Conservation (phyloP, 371 early-diverging fungal genomes). For the Dichotomocladium elegans region DNA sequence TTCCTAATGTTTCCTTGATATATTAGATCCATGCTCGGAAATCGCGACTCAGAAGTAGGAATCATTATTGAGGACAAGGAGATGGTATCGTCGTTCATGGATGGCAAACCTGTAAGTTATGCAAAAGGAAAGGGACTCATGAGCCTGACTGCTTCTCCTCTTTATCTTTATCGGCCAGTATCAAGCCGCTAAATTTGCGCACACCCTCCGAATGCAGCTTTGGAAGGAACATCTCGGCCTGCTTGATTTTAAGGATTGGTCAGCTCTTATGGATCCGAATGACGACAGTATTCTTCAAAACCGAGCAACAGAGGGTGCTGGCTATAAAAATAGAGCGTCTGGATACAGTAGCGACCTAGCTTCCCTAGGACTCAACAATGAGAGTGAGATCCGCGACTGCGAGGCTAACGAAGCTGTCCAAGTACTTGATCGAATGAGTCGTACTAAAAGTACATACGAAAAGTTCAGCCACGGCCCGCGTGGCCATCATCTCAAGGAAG, state of each 20-base stretch:
- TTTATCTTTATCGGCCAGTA: constrained; percentile 30
- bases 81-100: constrained; percentile 65
- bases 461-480: constrained; percentile 12
- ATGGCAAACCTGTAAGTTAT: constrained; percentile 54
- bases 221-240: constrained; percentile 87
- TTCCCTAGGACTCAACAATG: constrained; percentile 4
- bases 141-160: not conserved
- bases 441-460: constrained; percentile 36
- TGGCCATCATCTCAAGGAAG: constrained; percentile 23
- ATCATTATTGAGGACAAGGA: constrained; percentile 80
- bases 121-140: not conserved
- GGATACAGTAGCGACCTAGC: constrained; percentile 16
- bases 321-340: constrained; percentile 2
- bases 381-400: constrained; percentile 24
- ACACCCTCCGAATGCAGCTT: constrained; percentile 70
- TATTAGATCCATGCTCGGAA: constrained; percentile 64
- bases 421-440: constrained; percentile 32
- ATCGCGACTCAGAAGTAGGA: constrained; percentile 89
- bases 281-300: constrained; percentile 7
- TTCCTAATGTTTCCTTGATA: constrained; percentile 7
- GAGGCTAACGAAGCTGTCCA: constrained; percentile 33
- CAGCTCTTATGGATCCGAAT: constrained; percentile 13
- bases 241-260: constrained; percentile 44
- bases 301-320: not conserved
- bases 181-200: constrained; percentile 72